A percentile compares a stretch with the other conserved stretches of the same genome.
Conservation (phyloP, 2,329 filamentous ascomycete species). For the Lecanoromycetidae sp. region DNA sequence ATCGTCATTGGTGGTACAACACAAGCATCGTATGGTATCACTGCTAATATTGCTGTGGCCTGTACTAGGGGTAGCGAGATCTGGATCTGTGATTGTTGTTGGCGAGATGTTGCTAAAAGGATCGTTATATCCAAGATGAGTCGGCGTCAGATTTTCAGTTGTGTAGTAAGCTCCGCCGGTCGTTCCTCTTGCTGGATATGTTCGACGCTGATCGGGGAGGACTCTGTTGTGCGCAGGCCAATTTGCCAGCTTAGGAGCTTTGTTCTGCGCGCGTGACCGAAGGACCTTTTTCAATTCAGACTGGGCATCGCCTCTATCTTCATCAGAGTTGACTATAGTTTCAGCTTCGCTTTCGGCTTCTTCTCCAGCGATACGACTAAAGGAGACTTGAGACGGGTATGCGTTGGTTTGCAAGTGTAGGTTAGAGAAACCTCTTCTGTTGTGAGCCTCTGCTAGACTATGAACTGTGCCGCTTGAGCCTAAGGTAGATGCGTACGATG, state of each 20-base stretch:
- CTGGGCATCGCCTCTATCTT: conserved; percentile 32
- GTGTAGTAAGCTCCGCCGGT: conserved; percentile 6
- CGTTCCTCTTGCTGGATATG: neutral
- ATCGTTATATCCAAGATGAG: conserved; percentile 15
- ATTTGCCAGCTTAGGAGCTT: conserved; percentile 8
- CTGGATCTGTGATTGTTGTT: conserved; percentile 39
- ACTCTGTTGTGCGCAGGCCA: neutral
- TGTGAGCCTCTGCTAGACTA: neutral
- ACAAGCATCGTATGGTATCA: conserved; percentile 45
- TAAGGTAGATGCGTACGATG: conserved; percentile 17
- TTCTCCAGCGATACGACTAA: neutral
- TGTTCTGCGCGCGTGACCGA: conserved; percentile 21
- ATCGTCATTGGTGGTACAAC: conserved; percentile 41
- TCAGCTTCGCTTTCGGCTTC: conserved; percentile 17
- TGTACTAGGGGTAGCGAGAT: conserved; percentile 40
- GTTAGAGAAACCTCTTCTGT: neutral
- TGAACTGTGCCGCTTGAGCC: conserved; percentile 3
- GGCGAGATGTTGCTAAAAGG: conserved; percentile 36
- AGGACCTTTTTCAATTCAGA: conserved; percentile 36
- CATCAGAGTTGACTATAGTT: conserved; percentile 22
- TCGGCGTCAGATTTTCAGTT: neutral
- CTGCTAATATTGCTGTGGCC: conserved; percentile 40
- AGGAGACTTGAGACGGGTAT: conserved; percentile 2
- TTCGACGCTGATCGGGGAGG: neutral
- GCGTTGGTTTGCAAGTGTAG: neutral